Conservation (phyloP, 2,329 filamentous ascomycete genomes). For the Pestalotiopsis sp. region DNA sequence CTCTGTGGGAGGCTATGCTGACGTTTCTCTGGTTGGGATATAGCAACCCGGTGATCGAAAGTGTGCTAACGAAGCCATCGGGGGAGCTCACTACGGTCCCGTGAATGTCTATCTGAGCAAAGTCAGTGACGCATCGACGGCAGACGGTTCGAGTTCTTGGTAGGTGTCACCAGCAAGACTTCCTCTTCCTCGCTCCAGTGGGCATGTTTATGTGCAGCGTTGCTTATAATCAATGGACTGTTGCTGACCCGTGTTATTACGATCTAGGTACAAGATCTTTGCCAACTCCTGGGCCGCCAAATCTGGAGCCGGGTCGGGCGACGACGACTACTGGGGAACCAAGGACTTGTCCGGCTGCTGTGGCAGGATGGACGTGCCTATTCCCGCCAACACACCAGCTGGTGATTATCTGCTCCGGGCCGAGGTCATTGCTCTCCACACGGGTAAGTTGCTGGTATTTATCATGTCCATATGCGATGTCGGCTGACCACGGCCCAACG, state of each 20-base stretch:
- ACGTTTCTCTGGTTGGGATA: background rate
- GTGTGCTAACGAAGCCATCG: conserved; percentile 45
- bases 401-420: conserved; percentile 48
- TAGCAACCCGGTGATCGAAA: conserved; percentile 31
- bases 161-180: background rate
- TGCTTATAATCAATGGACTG: background rate
- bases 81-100: conserved; percentile 46
- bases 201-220: background rate
- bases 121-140: conserved; percentile 40
- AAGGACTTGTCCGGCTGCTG: conserved; percentile 45
- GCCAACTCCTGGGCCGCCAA: conserved; percentile 44
- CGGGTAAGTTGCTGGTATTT: background rate
- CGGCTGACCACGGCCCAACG: conserved; percentile 13
- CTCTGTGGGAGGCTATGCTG: background rate
- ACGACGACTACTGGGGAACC: conserved; percentile 49
- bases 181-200: background rate
- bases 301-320: conserved; percentile 36
- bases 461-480: too few relatives aligned
- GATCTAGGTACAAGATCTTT: conserved; percentile 43
- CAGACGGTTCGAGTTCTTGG: conserved; percentile 38
- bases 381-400: conserved; percentile 42
- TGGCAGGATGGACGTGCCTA: conserved; percentile 39
- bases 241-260: background rate
- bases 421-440: conserved; percentile 47
- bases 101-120: conserved; percentile 44